Evolutionary conservation across 2,329 filamentous ascomycete genomes (phyloP).

Genomic region (Fusarium sp.): DNA sequence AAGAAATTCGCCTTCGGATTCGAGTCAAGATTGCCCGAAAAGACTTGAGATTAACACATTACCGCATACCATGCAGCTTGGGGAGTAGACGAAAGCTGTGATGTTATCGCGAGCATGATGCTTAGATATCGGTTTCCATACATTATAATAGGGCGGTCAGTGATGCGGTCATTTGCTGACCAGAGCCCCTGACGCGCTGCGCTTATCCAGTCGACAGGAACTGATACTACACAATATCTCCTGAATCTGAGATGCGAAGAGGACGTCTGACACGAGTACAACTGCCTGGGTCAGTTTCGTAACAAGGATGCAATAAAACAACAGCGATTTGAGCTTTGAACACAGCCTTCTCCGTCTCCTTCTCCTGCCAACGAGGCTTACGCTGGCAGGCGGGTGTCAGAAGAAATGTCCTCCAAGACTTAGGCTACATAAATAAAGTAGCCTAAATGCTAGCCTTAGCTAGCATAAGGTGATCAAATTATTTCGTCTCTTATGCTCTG

Average conservation of each 20-base stretch:
- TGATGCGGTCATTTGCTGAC: not conserved
- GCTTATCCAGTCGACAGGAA: not conserved
- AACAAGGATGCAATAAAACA: not conserved
- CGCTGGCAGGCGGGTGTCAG: not conserved
- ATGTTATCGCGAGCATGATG: not conserved
- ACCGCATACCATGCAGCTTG: not conserved
- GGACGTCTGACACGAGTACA: not conserved
- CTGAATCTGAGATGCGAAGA: not conserved
- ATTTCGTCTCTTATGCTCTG: no score
- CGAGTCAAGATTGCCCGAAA: not conserved
- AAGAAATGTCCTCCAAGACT: no score
- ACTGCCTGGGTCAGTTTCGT: not conserved
- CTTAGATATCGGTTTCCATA: not conserved
- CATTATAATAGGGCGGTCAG: not conserved
- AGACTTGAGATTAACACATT: not conserved
- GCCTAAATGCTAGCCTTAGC: no score
- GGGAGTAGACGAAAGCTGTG: not conserved
- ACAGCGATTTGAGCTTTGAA: no score
- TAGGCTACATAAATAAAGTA: no score
- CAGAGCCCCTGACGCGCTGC: not conserved
- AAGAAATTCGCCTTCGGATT: not conserved
- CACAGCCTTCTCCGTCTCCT: constrained; percentile 8
- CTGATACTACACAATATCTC: not conserved
- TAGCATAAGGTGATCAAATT: no score
- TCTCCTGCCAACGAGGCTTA: not conserved